Evolutionary conservation across 2,329 filamentous ascomycete genomes (phyloP).

Genomic region (Graphilbum fragrans): DNA sequence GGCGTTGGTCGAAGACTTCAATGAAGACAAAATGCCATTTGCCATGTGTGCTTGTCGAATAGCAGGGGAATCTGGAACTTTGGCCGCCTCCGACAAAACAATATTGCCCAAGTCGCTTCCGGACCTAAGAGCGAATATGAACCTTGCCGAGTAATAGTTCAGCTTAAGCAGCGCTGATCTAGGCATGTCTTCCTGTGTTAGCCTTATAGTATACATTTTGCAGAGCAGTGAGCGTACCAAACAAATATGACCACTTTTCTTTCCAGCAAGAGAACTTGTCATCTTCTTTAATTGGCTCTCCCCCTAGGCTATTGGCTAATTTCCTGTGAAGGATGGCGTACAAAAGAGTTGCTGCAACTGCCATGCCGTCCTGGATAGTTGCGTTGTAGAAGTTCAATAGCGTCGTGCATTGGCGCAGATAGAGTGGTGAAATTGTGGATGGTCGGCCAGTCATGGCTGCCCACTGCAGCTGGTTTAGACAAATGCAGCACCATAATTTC

Average conservation of each 20-base stretch:
- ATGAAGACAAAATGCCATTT: too few relatives aligned
- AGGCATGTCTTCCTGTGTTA: too few relatives aligned
- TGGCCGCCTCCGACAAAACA: too few relatives aligned
- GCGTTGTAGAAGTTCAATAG: conserved; percentile 1
- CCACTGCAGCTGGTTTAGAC: conserved; percentile 2
- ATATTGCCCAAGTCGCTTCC: too few relatives aligned
- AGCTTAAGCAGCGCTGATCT: too few relatives aligned
- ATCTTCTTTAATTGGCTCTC: neutral
- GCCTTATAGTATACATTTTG: too few relatives aligned
- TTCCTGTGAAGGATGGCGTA: neutral
- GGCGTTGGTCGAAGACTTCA: too few relatives aligned
- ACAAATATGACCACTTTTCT: neutral
- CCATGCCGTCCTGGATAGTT: neutral
- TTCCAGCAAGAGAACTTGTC: neutral
- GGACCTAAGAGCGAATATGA: too few relatives aligned
- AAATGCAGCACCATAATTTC: neutral
- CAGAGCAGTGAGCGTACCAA: neutral
- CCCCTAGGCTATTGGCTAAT: neutral
- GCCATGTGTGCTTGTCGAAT: too few relatives aligned
- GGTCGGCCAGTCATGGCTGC: neutral
- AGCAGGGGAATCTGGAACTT: too few relatives aligned
- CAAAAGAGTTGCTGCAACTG: neutral
- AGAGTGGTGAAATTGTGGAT: neutral
- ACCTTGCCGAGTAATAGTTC: too few relatives aligned
- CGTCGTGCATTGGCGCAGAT: conserved; percentile 1